Evolutionary conservation across 208 protist genomes (phyloP).

Genomic region (Trypanosoma platydactyli): DNA sequence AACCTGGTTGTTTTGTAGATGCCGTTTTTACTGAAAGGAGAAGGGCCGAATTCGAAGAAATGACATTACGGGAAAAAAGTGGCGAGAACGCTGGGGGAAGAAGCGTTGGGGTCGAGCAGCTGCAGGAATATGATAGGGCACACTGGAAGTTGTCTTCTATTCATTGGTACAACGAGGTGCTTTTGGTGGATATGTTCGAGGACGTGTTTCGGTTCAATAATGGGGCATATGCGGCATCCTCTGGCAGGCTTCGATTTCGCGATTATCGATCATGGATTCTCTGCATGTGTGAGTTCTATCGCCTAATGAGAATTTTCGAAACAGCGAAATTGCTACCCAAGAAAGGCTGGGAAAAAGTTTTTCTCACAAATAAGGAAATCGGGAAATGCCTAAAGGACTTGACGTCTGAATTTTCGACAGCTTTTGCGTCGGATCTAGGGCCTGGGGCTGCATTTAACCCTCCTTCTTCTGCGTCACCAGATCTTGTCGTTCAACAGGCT

Average conservation of each 20-base stretch:
- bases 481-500: neutral
- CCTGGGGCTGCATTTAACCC: constrained; percentile 16
- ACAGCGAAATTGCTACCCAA: constrained; percentile 32
- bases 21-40: neutral
- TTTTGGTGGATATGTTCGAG: constrained; percentile 7
- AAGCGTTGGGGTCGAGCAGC: constrained; percentile 9
- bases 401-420: constrained; percentile 1
- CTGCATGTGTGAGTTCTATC: constrained; percentile 55
- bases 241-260: constrained; percentile 24
- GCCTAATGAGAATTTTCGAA: constrained; percentile 52
- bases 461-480: constrained; percentile 1
- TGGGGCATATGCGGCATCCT: neutral
- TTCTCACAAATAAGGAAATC: constrained; percentile 2
- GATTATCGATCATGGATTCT: constrained; percentile 59
- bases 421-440: constrained; percentile 14
- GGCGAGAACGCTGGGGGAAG: neutral
- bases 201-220: constrained; percentile 4
- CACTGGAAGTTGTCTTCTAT: constrained; percentile 19
- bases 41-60: constrained; percentile 17
- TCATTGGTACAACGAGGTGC: constrained; percentile 19
- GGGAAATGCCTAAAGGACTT: constrained; percentile 14
- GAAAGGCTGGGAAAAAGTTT: constrained; percentile 2
- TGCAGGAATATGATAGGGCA: constrained; percentile 3
- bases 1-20: constrained; percentile 6
- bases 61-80: neutral